phyloP scores from a whole-genome alignment of 257 asterid genomes.

The Lantana camara region DNA sequence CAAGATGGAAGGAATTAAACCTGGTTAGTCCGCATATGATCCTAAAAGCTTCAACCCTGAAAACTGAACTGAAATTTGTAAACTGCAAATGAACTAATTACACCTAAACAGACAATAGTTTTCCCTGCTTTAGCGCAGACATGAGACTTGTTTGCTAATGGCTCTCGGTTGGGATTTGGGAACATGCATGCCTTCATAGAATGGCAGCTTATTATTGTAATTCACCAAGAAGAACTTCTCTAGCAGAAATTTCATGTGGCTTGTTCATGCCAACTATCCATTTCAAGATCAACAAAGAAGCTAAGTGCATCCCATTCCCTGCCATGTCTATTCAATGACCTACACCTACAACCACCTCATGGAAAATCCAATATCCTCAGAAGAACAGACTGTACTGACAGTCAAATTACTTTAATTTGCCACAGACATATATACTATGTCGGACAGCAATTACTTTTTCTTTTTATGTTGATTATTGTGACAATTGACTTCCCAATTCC shows the following conservation, averaged over 20 bases:
- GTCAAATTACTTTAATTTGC: constrained; percentile 5
- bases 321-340: background rate
- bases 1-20: too few relatives aligned
- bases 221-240: too few relatives aligned
- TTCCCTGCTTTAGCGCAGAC: too few relatives aligned
- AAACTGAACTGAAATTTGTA: constrained; percentile 15
- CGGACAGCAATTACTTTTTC: background rate
- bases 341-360: background rate
- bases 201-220: background rate
- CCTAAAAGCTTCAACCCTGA: background rate
- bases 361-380: constrained; percentile 5
- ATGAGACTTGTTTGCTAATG: too few relatives aligned
- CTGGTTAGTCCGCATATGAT: constrained; percentile 5
- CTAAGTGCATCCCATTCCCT: constrained; percentile 2
- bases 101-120: background rate
- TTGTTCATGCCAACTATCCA: background rate
- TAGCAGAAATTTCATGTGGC: background rate
- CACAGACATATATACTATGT: background rate
- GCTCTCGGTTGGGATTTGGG: too few relatives aligned
- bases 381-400: background rate
- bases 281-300: background rate
- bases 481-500: too few relatives aligned
- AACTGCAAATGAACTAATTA: background rate
- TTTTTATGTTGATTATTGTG: too few relatives aligned
- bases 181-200: background rate